phyloP scores from a whole-genome alignment of 2,329 filamentous ascomycete genomes.

The Neocatenulostroma microsporum region DNA sequence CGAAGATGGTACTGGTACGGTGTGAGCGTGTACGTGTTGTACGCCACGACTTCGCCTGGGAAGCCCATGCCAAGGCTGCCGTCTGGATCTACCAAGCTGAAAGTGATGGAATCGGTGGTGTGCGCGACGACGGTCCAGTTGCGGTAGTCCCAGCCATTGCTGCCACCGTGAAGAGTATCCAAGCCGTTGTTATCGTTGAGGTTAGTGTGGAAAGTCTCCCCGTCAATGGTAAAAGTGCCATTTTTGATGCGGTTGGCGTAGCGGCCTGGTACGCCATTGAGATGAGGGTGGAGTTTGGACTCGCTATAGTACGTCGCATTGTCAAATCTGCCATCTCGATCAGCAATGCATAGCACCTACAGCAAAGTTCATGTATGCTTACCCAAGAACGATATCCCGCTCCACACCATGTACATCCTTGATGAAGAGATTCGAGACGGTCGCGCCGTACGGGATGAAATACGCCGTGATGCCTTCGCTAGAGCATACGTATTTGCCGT shows the following conservation, averaged over 20 bases:
- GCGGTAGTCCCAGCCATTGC: slow-evolving; percentile 50
- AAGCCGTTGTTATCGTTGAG: slow-evolving; percentile 43
- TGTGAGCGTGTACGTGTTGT: slow-evolving; percentile 56
- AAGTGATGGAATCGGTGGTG: slow-evolving; percentile 61
- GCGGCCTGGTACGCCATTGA: slow-evolving; percentile 62
- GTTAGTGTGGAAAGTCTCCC: slow-evolving; percentile 39
- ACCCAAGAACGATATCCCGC: slow-evolving; percentile 62
- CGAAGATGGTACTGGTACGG: slow-evolving; percentile 63
- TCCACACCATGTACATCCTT: slow-evolving; percentile 60
- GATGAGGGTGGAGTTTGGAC: slow-evolving; percentile 61
- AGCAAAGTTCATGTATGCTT: neutral
- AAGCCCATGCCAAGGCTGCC: slow-evolving; percentile 60
- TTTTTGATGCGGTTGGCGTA: slow-evolving; percentile 74
- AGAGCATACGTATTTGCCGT: slow-evolving; percentile 62
- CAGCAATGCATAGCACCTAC: neutral
- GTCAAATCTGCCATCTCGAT: slow-evolving; percentile 50
- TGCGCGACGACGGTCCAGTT: slow-evolving; percentile 69
- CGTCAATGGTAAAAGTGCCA: slow-evolving; percentile 48
- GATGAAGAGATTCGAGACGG: slow-evolving; percentile 63
- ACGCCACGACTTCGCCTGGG: slow-evolving; percentile 64
- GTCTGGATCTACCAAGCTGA: slow-evolving; percentile 63
- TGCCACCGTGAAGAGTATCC: slow-evolving; percentile 47
- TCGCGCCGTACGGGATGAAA: slow-evolving; percentile 69
- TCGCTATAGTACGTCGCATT: slow-evolving; percentile 63
- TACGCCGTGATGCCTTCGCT: slow-evolving; percentile 58